phyloP scores from a whole-genome alignment of 139 green algal species.

The Ettlia oleoabundans region DNA sequence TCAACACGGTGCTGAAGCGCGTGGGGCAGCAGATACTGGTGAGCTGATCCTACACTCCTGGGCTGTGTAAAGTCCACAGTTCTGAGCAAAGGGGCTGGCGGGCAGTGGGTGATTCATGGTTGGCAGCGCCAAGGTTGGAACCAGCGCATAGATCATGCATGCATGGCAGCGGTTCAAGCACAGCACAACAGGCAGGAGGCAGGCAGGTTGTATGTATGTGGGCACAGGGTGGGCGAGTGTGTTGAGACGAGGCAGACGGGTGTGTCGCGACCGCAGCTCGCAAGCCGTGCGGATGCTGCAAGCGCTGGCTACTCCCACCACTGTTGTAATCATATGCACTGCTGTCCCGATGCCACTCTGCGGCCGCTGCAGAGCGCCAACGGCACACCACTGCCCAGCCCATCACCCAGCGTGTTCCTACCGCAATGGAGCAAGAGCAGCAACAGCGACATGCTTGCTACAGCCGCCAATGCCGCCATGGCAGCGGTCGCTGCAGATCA shows the following conservation, averaged over 20 bases:
- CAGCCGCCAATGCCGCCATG: neutral
- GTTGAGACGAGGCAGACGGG: neutral
- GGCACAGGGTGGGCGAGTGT: too few species aligned
- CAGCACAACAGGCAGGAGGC: too few species aligned
- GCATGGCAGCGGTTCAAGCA: too few species aligned
- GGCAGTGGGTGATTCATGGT: too few species aligned
- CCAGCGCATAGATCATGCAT: too few species aligned
- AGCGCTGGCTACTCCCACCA: neutral
- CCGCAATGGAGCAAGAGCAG: neutral
- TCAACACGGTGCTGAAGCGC: slow-evolving; percentile 88
- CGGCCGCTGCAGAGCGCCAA: neutral
- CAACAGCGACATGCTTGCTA: neutral
- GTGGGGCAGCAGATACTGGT: slow-evolving; percentile 62
- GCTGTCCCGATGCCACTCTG: neutral
- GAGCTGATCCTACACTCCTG: neutral
- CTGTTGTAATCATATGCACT: neutral
- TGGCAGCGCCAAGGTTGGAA: too few species aligned
- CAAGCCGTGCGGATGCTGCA: neutral
- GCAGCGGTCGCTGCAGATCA: neutral
- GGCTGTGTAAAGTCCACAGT: neutral
- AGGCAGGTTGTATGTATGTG: too few species aligned
- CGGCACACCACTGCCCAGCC: slow-evolving; percentile 22
- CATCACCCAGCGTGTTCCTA: neutral
- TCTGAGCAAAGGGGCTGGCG: too few species aligned
- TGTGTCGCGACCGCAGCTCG: neutral